A percentile compares a stretch with the other conserved stretches of the same genome.
Evolutionary conservation across 2,329 filamentous ascomycete species (phyloP).

Genomic region (Lanzia echinophila): DNA sequence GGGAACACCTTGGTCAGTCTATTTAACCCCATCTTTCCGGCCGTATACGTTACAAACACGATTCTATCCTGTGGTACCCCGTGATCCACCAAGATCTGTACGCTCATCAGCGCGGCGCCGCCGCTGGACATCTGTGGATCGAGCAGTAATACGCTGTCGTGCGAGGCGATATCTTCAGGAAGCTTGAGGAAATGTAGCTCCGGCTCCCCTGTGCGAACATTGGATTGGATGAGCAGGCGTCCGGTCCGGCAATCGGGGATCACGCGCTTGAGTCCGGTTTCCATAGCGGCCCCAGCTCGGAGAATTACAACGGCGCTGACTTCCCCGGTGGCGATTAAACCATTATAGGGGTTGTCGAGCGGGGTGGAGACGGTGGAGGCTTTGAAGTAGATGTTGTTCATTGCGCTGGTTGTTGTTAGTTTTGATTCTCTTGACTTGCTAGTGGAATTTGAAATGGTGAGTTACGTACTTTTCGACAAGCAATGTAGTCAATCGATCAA

Average conservation of each 20-base stretch:
- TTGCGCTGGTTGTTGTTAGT: constrained; percentile 46
- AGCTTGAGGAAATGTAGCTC: constrained; percentile 87
- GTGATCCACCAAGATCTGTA: constrained; percentile 91
- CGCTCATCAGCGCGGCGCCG: constrained; percentile 82
- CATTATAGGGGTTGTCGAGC: constrained; percentile 60
- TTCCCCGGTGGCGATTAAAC: constrained; percentile 63
- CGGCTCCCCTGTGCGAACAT: constrained; percentile 77
- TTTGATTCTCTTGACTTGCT: background rate
- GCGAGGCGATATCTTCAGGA: constrained; percentile 62
- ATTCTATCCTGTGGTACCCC: constrained; percentile 80
- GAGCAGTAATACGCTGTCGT: constrained; percentile 77
- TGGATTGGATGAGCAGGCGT: constrained; percentile 84
- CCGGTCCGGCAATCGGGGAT: constrained; percentile 91
- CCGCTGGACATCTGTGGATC: constrained; percentile 95
- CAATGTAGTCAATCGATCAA: constrained; percentile 79
- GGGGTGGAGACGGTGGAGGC: constrained; percentile 63
- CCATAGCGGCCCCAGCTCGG: constrained; percentile 80
- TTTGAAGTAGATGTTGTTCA: constrained; percentile 69
- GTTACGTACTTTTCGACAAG: constrained; percentile 65
- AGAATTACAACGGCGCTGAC: constrained; percentile 84
- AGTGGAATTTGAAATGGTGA: background rate
- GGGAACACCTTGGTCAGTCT: constrained; percentile 85
- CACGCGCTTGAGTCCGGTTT: constrained; percentile 80
- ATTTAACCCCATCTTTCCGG: constrained; percentile 76
- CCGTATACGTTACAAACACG: constrained; percentile 88